A percentile compares a stretch with the other conserved stretches of the same genome.
Conservation (phyloP, 352 stramenopile species). For the Phytophthora agathidicida region DNA sequence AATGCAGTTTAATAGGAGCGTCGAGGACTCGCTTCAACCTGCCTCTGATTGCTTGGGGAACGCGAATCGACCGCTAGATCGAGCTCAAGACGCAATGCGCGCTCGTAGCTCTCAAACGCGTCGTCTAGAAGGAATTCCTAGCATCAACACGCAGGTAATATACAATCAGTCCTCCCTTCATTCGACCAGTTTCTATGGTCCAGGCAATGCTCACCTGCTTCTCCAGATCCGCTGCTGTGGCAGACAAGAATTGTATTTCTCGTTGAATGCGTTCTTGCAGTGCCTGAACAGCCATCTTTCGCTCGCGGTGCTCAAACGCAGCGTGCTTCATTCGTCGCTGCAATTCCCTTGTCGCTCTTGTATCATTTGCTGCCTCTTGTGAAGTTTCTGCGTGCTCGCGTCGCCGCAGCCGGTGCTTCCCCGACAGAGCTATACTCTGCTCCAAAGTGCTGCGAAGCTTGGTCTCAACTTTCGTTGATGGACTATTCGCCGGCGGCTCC, state of each 20-base stretch:
- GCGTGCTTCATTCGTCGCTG: slow-evolving; percentile 41
- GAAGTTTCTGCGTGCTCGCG: slow-evolving; percentile 25
- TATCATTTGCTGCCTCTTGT: slow-evolving; percentile 8
- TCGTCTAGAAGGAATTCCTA: slow-evolving; percentile 71
- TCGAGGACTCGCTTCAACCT: slow-evolving; percentile 10
- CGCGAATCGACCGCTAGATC: slow-evolving; percentile 15
- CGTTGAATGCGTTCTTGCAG: slow-evolving; percentile 55
- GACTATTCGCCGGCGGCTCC: slow-evolving; percentile 1
- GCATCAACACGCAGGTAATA: slow-evolving; percentile 21
- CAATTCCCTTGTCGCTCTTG: slow-evolving; percentile 32
- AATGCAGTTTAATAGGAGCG: slow-evolving; percentile 8
- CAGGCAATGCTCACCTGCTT: slow-evolving; percentile 37
- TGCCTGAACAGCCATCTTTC: slow-evolving; percentile 62
- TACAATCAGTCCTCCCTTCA: slow-evolving; percentile 12
- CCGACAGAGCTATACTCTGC: slow-evolving; percentile 24
- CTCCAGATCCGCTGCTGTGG: slow-evolving; percentile 49
- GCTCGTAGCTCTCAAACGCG: slow-evolving; percentile 59
- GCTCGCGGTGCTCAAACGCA: slow-evolving; percentile 53
- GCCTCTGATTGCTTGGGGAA: slow-evolving; percentile 9
- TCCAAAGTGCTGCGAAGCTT: slow-evolving; percentile 14
- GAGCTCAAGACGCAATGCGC: slow-evolving; percentile 45
- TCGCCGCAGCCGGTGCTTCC: slow-evolving; percentile 18
- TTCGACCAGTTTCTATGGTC: not conserved
- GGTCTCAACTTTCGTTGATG: slow-evolving; percentile 11
- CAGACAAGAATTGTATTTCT: slow-evolving; percentile 64